Evolutionary conservation across 768 basidiomycete genomes (phyloP), one percentile per base, ranked within the genome.

Genomic region (Trametopsis cervina): DNA sequence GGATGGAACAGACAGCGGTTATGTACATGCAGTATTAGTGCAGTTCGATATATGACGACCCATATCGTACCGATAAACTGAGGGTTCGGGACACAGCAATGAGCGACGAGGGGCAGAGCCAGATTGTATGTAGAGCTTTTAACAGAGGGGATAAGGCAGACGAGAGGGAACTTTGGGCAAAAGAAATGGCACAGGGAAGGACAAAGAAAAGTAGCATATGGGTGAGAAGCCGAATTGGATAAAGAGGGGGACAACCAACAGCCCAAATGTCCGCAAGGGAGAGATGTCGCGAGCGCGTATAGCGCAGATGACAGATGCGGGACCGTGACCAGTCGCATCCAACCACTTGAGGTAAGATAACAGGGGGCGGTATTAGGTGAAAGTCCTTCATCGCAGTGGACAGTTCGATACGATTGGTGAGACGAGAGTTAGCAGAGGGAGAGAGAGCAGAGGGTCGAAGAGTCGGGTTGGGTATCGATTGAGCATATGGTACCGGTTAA

Each of bases 191-290:
- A 57, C 59, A 63, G 55, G 67, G 58, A 53, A 53, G 44, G 60
- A 61, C 66, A 62, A 27, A 57, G 59, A 61, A 53, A 48, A 52
- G 46, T 44, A 50, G 44, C 38, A 56, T 57, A 53, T 40, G 48
- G 44, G 50, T 54, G 53, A 61, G 64, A 69, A 58, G 64, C 53
- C 62, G 66, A 72, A 66, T 63, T 61, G 70, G 17, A 74, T 74
- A 75, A 75, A 72, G 66, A 74, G 66, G 63, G n/a, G 62, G 36
- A 66, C 77, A 80, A 79, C 76, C 76, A 80, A 79, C 70, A 80
- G 76, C 80, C 76, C 76, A 77, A 76, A 65, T 57, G 57, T 54
- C 51, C 55, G 54, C 55, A 42, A 37, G 20, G n/a, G 17, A 17
- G 23, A 17, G 4, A 35, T 24, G 25, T 23, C 20, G 24, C 9